phyloP scores from a whole-genome alignment of 73 alveolate species.

The Loxodes magnus region DNA sequence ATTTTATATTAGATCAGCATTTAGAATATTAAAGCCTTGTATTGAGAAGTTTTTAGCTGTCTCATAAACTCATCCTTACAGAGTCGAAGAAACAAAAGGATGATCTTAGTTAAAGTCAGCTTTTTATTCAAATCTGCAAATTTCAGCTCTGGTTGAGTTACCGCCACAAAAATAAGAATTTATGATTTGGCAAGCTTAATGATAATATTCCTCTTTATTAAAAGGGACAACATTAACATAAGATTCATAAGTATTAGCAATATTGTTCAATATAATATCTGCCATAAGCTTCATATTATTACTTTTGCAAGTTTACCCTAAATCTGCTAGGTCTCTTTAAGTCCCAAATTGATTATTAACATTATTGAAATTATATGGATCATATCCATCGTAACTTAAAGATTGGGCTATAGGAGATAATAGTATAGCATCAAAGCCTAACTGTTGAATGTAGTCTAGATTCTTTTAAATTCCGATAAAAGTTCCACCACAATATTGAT shows the following conservation, averaged over 20 bases:
- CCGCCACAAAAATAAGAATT: slow-evolving; percentile 32
- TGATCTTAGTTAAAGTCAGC: slow-evolving; percentile 81
- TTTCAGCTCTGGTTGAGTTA: slow-evolving; percentile 36
- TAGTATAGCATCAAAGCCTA: slow-evolving; percentile 87
- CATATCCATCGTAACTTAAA: slow-evolving; percentile 82
- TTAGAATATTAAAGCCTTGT: slow-evolving; percentile 89
- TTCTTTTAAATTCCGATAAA: slow-evolving; percentile 60
- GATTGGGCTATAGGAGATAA: slow-evolving; percentile 81
- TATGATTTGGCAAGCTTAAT: slow-evolving; percentile 51
- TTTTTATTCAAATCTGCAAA: slow-evolving; percentile 75
- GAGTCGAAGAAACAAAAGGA: slow-evolving; percentile 39
- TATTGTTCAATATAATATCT: slow-evolving; percentile 92
- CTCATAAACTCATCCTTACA: slow-evolving; percentile 59
- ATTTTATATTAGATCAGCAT: slow-evolving; percentile 65
- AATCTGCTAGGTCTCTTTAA: slow-evolving; percentile 39
- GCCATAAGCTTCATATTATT: slow-evolving; percentile 85
- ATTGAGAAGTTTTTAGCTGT: slow-evolving; percentile 42
- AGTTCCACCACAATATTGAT: slow-evolving; percentile 87
- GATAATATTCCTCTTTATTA: slow-evolving; percentile 67
- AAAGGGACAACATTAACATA: slow-evolving; percentile 60
- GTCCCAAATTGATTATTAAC: slow-evolving; percentile 75
- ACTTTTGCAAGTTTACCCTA: slow-evolving; percentile 58
- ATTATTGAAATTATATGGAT: slow-evolving; percentile 50
- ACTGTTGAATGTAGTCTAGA: slow-evolving; percentile 63
- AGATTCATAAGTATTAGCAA: slow-evolving; percentile 37